Evolutionary conservation across 2,329 filamentous ascomycete genomes (phyloP), one percentile per base, ranked within the genome.

Genomic region (Metarhizium rileyi): DNA sequence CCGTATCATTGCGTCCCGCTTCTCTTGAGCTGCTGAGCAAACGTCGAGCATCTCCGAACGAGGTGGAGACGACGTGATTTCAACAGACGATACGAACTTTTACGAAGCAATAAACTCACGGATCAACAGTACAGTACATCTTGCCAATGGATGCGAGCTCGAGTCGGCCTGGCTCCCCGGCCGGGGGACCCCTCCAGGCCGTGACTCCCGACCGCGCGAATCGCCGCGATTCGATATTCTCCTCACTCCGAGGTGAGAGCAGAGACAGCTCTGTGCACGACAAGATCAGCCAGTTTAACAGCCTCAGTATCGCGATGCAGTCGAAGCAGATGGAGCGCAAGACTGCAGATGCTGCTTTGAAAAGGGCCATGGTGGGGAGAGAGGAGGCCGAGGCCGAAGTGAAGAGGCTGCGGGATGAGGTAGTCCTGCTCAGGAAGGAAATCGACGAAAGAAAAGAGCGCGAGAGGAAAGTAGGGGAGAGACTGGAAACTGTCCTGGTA

Each of bases 381-480:
- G 85, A 90, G 61, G 83, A 86, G 66, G 82, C 84, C 12, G 85
- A 88, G 67, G 70, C 68, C n/a, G 83, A 88, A 59, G 74, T 82
- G 69, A 75, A 77, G 53, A 74, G 75, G 40, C 76, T 80, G 58
- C 75, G 76, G 52, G 82, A 87, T 8, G 84, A 88, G 60, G 67
- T 68, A 20, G 70, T 74, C 51, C 60, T 66, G 40, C 62, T 87
- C 52, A 73, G 74, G 50, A 77, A 72, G 53, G 76, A 83, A 48
- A 55, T 82, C 14, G 82, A 86, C 5, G 83, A 88, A 53, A 77
- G 80, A 10, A 78, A 74, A 50, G 80, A 84, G 50, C 70, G 83
- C 35, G 84, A 88, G 64, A 71, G 80, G 55, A 80, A 75, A 56
- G 80, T 85, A 0, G 77, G 78, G 22, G 83, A 86, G 66, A 73